A percentile compares a stretch with the other conserved stretches of the same genome.
Evolutionary conservation across 148 eudicot genomes (phyloP).

Genomic region (Fagopyrum esculentum): DNA sequence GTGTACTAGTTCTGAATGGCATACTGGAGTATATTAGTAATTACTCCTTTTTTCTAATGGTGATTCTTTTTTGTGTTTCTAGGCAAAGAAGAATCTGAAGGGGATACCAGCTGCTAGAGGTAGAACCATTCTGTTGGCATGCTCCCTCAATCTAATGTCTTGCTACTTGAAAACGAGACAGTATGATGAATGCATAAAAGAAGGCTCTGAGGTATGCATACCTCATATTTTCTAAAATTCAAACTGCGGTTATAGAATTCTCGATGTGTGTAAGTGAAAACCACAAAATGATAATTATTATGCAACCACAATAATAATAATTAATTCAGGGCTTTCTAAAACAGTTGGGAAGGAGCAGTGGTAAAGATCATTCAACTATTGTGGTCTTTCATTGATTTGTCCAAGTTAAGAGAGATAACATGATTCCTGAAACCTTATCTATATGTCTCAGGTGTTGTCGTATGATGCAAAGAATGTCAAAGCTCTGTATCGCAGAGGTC

Average conservation of each 20-base stretch:
- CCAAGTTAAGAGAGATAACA: neutral
- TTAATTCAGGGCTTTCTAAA: neutral
- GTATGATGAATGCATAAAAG: conserved; percentile 67
- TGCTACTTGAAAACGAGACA: conserved; percentile 83
- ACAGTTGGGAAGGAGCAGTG: neutral
- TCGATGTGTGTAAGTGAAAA: neutral
- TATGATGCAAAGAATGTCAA: conserved; percentile 71
- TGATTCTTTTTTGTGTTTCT: conserved; percentile 11
- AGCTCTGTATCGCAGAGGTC: conserved; percentile 93
- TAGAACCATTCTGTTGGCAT: conserved; percentile 49
- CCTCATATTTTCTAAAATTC: neutral
- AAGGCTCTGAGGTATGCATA: conserved; percentile 79
- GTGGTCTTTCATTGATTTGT: neutral
- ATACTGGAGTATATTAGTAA: neutral
- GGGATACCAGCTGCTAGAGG: conserved; percentile 54
- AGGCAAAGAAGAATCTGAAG: conserved; percentile 86
- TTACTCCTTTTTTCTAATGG: conserved; percentile 3
- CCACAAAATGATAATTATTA: neutral
- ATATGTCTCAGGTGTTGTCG: conserved; percentile 55
- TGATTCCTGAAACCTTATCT: neutral
- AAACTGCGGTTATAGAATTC: neutral
- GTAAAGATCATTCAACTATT: neutral
- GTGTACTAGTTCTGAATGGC: conserved; percentile 20
- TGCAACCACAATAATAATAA: neutral
- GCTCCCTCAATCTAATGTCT: conserved; percentile 96